Conservation (phyloP, 2,329 filamentous ascomycete genomes). For the Bertia moriformis region DNA sequence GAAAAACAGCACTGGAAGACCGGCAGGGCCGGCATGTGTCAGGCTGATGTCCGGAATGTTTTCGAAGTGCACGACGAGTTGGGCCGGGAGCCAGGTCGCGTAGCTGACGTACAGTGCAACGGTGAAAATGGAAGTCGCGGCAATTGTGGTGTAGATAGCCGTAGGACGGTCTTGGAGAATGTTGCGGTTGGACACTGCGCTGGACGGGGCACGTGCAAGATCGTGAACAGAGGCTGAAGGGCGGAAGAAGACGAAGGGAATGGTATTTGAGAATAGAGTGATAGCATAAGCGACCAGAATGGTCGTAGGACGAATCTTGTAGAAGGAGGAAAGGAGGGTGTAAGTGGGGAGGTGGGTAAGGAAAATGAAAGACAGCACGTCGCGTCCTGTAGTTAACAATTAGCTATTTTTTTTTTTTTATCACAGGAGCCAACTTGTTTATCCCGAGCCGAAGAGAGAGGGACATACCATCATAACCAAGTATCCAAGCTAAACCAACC, state of each 20-base stretch:
- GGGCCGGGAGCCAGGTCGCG: background rate
- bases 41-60: background rate
- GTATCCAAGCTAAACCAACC: background rate
- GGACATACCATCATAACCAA: conserved; percentile 12
- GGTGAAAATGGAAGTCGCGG: background rate
- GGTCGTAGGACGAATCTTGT: background rate
- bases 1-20: conserved; percentile 20
- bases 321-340: background rate
- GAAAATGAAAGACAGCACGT: background rate
- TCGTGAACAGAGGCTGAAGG: background rate
- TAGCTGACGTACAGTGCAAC: background rate
- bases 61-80: background rate
- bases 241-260: background rate
- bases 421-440: background rate
- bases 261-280: background rate
- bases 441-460: background rate
- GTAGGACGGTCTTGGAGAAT: background rate
- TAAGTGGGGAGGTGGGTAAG: background rate
- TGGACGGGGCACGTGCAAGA: background rate
- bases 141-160: background rate
- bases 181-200: background rate
- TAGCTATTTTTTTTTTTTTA: conserved; percentile 4
- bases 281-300: background rate
- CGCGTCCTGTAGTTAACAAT: conserved; percentile 6
- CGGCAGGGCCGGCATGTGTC: background rate